Evolutionary conservation across 352 stramenopile genomes (phyloP).

Genomic region (Halophytophthora batemanensis): DNA sequence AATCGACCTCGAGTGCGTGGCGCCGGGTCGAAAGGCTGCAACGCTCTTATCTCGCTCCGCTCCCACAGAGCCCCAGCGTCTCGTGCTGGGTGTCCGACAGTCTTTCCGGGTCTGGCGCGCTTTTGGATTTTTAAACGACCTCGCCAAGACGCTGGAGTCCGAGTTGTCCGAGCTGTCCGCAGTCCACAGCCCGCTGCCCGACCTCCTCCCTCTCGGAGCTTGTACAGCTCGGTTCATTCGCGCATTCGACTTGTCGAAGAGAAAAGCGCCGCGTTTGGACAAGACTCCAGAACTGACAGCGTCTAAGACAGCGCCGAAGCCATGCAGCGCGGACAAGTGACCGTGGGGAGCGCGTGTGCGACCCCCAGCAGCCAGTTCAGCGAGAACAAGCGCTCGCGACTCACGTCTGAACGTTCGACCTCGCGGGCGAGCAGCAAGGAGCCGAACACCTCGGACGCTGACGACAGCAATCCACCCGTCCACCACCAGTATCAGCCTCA

Average conservation of each 20-base stretch:
- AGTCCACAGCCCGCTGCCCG: too few relatives aligned
- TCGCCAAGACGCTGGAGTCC: constrained; percentile 10
- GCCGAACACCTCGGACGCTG: constrained; percentile 4
- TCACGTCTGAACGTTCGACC: constrained; percentile 4
- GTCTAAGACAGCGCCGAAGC: neutral
- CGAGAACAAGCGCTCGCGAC: constrained; percentile 1
- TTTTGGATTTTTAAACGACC: constrained; percentile 21
- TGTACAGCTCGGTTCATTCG: neutral
- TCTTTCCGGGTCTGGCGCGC: neutral
- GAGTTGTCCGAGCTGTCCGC: too few relatives aligned
- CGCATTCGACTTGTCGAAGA: neutral
- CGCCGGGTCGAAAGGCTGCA: too few relatives aligned
- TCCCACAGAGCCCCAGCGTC: too few relatives aligned
- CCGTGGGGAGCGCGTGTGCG: constrained; percentile 30
- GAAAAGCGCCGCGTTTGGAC: neutral
- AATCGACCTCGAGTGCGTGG: too few relatives aligned
- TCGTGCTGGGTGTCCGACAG: neutral
- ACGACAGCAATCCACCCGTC: constrained; percentile 12
- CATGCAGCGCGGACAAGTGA: constrained; percentile 41
- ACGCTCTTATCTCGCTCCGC: too few relatives aligned
- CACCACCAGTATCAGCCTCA: constrained; percentile 16
- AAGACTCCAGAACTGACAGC: neutral
- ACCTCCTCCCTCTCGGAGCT: neutral
- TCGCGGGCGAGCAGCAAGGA: neutral
- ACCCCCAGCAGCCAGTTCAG: constrained; percentile 21